Base-by-base conservation (phyloP, 1,284 basidiomycete genomes). In the Cryptococcus floricola region DNA sequence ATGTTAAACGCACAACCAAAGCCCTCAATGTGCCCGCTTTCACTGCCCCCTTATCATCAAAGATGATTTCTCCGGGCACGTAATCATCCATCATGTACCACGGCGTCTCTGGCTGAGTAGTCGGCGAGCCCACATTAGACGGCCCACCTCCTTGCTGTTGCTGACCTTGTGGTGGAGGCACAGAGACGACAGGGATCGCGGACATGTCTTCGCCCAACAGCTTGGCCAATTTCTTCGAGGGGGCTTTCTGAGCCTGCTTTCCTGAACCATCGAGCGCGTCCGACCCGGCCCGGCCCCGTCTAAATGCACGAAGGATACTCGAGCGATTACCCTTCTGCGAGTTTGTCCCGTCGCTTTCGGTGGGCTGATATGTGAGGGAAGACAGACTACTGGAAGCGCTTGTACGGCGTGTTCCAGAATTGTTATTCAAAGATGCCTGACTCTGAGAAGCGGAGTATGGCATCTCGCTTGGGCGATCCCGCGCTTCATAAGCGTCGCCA, bases 31-130 rank as follows among this genome's bases (percentile, higher is more conserved):
- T 94, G 1, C 92, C 95, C 25, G 89, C 95, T 54, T 88, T 85
- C 54, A 98, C 87, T 56, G 83, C 81, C 39, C 87, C 87, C 69
- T 92, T 90, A 4, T 87, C 82, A 66, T 92, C 89, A 65, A 96
- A 84, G 60, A 90, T 74, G 63, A 97, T 88, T 62, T 96, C 91
- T 13, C 82, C 82, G 48, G 86, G 83, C 53, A 82, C 83, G 72
- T 90, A 92, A 65, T 88, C 88, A 4, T 88, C 84, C 19, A 84
- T 85, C 53, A 98, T 80, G 77, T 89, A 94, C 90, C 89, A 92
- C 3, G 92, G 89, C 67, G 70, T 67, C 83, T 87, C 60, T 78
- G 65, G 56, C 25, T 46, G 55, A 34, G 50, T 58, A 34, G 50
- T 58, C 80, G 14, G 81, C 79, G 57, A 81, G 19, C 41, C 41